Base-by-base conservation (phyloP, 768 basidiomycete species). In the Pisolithus albus region DNA sequence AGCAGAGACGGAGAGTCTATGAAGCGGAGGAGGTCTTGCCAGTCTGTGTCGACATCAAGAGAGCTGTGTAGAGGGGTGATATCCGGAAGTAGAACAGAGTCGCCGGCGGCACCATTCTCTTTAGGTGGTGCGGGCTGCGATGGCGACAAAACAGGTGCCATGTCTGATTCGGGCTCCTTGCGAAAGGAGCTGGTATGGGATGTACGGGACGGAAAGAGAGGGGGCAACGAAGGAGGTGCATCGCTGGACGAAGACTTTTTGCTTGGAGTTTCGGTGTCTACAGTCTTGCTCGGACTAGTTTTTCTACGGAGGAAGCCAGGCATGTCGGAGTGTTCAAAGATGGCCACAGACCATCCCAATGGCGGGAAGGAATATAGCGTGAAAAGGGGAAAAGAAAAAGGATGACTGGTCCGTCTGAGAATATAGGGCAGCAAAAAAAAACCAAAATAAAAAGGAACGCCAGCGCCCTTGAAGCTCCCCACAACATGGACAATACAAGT, bases 291-390 rank as follows among this genome's bases (percentile, higher is more conserved):
- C 4, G 46, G 30, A 34, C 7, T 11, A 23, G 32, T 3, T 21
- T 47, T 47, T 47, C 32, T 47, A 32, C 46, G 46, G 9, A 47
- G 46, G 34, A 47, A 47, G 46, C 16, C 46, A 36, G 30, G 30
- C 46, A 47, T 47, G 43, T 44, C 43, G 23, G 43, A 26, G 23
- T 4, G 16, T 13, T 16, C 16, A 16, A 16, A 7, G 43, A 23
- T 2, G 8, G 42, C 10, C 42, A 43, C 42, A 26, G 42, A 43
- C 42, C 42, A 43, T 43, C 15, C 42, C 42, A 24, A 1, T 23
- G 4, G n/a, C n/a, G 43, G 16, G 45, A 30, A n/a, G 16, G 45
- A 32, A 4, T 9, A 32, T 9, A 32, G 46, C 11, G 21, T 19
- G 7, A 36, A 36, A 32, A 18, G 7, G 21, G 18, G 45, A 15